Base-by-base conservation (phyloP, 352 stramenopile species). In the Globisporangium megalacanthum region DNA sequence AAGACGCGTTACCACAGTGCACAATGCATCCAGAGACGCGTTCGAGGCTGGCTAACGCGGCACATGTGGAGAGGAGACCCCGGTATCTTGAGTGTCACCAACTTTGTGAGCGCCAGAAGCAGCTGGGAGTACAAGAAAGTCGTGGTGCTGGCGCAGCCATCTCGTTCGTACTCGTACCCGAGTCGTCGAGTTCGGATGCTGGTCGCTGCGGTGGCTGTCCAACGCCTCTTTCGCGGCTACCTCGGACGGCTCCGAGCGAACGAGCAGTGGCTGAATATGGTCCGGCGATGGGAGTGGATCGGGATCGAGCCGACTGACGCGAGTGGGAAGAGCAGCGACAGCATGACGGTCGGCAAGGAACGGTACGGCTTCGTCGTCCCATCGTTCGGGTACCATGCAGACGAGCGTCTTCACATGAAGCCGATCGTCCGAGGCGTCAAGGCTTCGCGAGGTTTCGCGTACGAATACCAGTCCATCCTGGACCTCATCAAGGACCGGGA, bases 241-340 rank as follows among this genome's bases (percentile, higher is more conserved):
- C 22, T 73, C 4, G 77, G 74, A n/a, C 77, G 79, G n/a, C 45
- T 92, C 7, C 22, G 44, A 0, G 79, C 77, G 8, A 92, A 88
- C 61, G 63, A 73, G n/a, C 53, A 55, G n/a, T 89, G 82, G 82
- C 64, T 69, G n/a, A 65, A 46, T 6, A 92, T 89, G 76, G 52
- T 89, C n/a, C 75, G 67, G 50, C 68, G 77, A 19, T 92, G 82
- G 82, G 69, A 89, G 56, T 92, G 82, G 82, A 68, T 92, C 47
- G 68, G 72, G 8, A 72, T 89, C 15, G 68, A 59, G 9, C 46
- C 62, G 7, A 70, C 47, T 15, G 59, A 72, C 49, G 61, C 51
- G 14, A 73, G 47, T 17, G 62, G 65, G 4, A 51, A 68, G 19
- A 73, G 66, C 39, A 78, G 58, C 33, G 77, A 89, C 52, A 78